Conservation (phyloP, 768 basidiomycete genomes). For the Mycena indigotica region DNA sequence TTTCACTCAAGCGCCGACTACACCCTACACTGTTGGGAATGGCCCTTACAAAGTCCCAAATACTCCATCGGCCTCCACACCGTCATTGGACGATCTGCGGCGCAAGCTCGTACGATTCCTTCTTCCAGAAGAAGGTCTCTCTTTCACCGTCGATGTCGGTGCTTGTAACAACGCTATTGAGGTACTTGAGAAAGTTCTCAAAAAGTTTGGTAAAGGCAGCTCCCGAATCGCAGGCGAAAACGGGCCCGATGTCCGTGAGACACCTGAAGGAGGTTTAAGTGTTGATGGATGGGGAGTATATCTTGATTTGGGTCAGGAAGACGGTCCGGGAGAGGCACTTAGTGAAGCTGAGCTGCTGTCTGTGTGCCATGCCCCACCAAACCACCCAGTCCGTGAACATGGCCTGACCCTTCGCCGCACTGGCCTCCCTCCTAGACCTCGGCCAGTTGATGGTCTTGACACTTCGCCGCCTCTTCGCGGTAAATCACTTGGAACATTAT, state of each 20-base stretch:
- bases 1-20: constrained; percentile 43
- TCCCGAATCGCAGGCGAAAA: constrained; percentile 47
- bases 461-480: constrained; percentile 36
- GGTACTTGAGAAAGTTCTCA: constrained; percentile 84
- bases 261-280: constrained; percentile 71
- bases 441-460: constrained; percentile 37
- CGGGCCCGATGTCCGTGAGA: constrained; percentile 58
- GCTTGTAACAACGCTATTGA: constrained; percentile 83
- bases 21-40: constrained; percentile 56
- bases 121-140: constrained; percentile 78
- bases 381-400: constrained; percentile 77
- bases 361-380: constrained; percentile 80
- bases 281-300: constrained; percentile 92
- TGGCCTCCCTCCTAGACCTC: constrained; percentile 42
- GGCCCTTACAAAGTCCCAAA: constrained; percentile 56
- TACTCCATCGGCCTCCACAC: constrained; percentile 44
- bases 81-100: constrained; percentile 76
- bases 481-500: constrained; percentile 28
- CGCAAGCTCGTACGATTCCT: constrained; percentile 88
- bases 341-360: constrained; percentile 79
- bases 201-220: constrained; percentile 79
- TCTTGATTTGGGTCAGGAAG: constrained; percentile 60
- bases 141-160: constrained; percentile 77
- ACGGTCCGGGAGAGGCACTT: constrained; percentile 65
- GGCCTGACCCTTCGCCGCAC: constrained; percentile 74